Percentiles rank a stretch among this genome's conserved stretches.
Evolutionary conservation across 306 rosid species (phyloP).

Genomic region (Cicer bijugum): DNA sequence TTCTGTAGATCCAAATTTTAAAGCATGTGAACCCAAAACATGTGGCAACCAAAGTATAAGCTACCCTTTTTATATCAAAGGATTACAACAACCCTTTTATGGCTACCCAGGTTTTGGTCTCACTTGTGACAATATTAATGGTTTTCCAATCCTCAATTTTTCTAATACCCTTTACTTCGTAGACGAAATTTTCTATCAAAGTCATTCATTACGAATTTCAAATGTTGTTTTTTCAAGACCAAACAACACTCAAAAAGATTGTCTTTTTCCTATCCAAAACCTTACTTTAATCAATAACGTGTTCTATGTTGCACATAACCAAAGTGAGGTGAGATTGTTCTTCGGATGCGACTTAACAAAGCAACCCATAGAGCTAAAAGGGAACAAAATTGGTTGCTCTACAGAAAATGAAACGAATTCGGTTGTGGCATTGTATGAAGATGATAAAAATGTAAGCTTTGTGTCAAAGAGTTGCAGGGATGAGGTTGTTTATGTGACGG

Average conservation of each 20-base stretch:
- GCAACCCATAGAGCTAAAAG: background rate
- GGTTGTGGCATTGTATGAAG: slow-evolving; percentile 49
- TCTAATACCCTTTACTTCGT: slow-evolving; percentile 25
- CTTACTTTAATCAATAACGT: background rate
- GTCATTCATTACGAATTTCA: slow-evolving; percentile 49
- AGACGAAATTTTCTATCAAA: slow-evolving; percentile 49
- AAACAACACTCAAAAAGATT: background rate
- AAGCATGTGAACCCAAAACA: slow-evolving; percentile 44
- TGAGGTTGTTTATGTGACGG: background rate
- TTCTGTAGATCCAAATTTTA: slow-evolving; percentile 37
- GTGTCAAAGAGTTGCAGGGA: slow-evolving; percentile 36
- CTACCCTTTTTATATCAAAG: slow-evolving; percentile 58
- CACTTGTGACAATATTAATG: slow-evolving; percentile 40
- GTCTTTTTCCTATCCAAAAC: slow-evolving; percentile 34
- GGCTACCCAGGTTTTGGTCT: slow-evolving; percentile 66
- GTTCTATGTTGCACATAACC: slow-evolving; percentile 8
- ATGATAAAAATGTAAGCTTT: background rate
- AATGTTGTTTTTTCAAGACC: slow-evolving; percentile 35
- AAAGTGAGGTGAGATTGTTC: slow-evolving; percentile 35
- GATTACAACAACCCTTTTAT: slow-evolving; percentile 44
- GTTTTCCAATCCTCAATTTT: slow-evolving; percentile 49
- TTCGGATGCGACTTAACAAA: slow-evolving; percentile 40
- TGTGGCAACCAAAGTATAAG: slow-evolving; percentile 54
- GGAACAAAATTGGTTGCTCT: slow-evolving; percentile 45
- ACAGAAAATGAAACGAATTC: background rate